Evolutionary conservation across 441 rosid genomes (phyloP), one percentile per base, ranked within the genome.

Genomic region (Pelargonium myrrhifolium): DNA sequence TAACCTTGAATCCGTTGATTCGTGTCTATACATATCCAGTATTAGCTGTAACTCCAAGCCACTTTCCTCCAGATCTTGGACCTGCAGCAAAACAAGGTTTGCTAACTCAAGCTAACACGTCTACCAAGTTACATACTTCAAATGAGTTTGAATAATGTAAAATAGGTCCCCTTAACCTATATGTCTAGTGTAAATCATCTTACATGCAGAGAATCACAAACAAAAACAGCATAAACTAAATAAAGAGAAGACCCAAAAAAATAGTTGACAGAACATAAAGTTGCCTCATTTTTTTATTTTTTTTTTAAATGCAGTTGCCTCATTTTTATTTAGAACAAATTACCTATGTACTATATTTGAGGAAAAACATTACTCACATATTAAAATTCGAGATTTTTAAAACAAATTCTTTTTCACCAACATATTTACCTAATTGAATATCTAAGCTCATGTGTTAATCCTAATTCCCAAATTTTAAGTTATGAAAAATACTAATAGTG

Each of bases 11-110:
- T 81, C 95, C 70, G 81, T 78, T 59, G 83, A 86, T 79, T 92
- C 99, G 12, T 86, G 95, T 75, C 82, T 85, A 76, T 82, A 87
- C 99, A 92, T 92, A 71, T 89, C 95, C 74, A 86, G 69, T 81
- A 95, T 83, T 78, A 90, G 77, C 78, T 85, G 86, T 83, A 90
- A 82, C 86, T 92, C 99, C 76, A 68, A 58, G 56, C 82, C 85
- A 77, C 88, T 81, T 71, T 82, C 86, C 65, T 80, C 83, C 72
- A 89, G 76, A 83, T 87, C 92, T 75, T 76, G 83, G 59, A 86
- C 91, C 99, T 95, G 82, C 71, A 84, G 65, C 60, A 73, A 68
- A 69, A 64, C 26, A 49, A 22, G 62, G 62, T 22, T 58, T 58
- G 22, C 35, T 58, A 21, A n/a, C 62, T 58, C 35, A 22, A 58